phyloP scores from a whole-genome alignment of 2,329 filamentous ascomycete genomes.

The Phoma sp. region DNA sequence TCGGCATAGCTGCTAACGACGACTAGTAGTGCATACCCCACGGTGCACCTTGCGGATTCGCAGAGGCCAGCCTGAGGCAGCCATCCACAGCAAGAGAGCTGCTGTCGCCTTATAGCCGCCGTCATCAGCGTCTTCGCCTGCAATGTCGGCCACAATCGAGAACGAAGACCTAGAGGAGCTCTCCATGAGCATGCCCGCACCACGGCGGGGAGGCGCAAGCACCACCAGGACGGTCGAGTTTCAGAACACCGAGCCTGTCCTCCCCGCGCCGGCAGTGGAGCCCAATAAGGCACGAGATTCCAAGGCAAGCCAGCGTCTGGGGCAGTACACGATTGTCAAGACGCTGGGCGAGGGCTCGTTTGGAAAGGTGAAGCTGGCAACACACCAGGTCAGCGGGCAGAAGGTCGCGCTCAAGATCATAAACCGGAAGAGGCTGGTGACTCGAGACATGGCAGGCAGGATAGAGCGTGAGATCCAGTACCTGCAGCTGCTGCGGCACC shows the following conservation, averaged over 20 bases:
- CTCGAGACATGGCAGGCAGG: constrained; percentile 94
- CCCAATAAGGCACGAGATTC: constrained; percentile 55
- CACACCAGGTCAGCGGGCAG: constrained; percentile 89
- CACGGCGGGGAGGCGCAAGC: constrained; percentile 57
- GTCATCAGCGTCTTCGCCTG: constrained; percentile 1
- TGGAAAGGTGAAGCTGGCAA: constrained; percentile 96
- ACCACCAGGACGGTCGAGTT: constrained; percentile 45
- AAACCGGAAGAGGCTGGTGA: constrained; percentile 92
- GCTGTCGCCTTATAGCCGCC: background rate
- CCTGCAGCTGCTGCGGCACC: constrained; percentile 90
- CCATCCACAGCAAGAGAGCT: background rate
- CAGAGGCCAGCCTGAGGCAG: background rate
- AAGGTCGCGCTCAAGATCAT: constrained; percentile 99
- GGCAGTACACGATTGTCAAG: constrained; percentile 87
- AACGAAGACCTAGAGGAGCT: constrained; percentile 72
- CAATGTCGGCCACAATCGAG: constrained; percentile 63
- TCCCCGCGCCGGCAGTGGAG: constrained; percentile 29
- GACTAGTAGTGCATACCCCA: constrained; percentile 6
- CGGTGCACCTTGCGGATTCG: background rate
- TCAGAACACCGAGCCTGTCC: constrained; percentile 28
- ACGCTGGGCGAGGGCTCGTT: constrained; percentile 97
- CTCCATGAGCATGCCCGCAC: constrained; percentile 74
- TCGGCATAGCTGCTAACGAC: constrained; percentile 8
- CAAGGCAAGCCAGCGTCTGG: constrained; percentile 82
- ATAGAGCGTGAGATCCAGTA: constrained; percentile 99